phyloP scores from a whole-genome alignment of 2,329 filamentous ascomycete genomes.

The Neonectria ditissima region DNA sequence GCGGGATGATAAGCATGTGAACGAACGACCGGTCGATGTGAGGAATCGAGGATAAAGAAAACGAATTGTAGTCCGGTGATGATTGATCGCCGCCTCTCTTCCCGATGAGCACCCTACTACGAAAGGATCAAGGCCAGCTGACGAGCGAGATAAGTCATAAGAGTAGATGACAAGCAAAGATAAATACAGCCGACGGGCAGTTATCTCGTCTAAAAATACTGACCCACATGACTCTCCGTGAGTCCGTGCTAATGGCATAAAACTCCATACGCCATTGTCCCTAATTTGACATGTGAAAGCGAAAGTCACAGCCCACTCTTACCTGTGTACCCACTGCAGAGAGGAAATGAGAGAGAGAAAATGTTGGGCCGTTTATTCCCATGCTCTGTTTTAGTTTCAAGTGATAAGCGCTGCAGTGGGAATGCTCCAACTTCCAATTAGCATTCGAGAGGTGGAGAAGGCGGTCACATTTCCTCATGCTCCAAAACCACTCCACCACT shows the following conservation, averaged over 20 bases:
- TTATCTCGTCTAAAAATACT: conserved; percentile 15
- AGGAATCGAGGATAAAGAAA: conserved; percentile 7
- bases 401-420: conserved; percentile 28
- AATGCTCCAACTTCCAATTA: conserved; percentile 35
- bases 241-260: conserved; percentile 23
- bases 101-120: conserved; percentile 6
- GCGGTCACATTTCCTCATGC: conserved; percentile 5
- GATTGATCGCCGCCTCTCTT: neutral
- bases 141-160: conserved; percentile 11
- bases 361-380: conserved; percentile 35
- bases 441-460: conserved; percentile 26
- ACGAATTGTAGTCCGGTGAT: conserved; percentile 3
- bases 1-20: conserved; percentile 17
- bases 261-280: conserved; percentile 21
- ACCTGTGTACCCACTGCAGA: too few species aligned
- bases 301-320: conserved; percentile 28
- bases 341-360: conserved; percentile 1
- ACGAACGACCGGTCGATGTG: neutral
- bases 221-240: conserved; percentile 12
- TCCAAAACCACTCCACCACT: conserved; percentile 25
- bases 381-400: conserved; percentile 16
- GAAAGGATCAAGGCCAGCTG: conserved; percentile 12
- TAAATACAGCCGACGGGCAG: conserved; percentile 8
- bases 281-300: conserved; percentile 45
- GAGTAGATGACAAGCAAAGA: neutral